phyloP scores from a whole-genome alignment of 371 early-diverging fungal species.

The Batrachochytrium dendrobatidis region DNA sequence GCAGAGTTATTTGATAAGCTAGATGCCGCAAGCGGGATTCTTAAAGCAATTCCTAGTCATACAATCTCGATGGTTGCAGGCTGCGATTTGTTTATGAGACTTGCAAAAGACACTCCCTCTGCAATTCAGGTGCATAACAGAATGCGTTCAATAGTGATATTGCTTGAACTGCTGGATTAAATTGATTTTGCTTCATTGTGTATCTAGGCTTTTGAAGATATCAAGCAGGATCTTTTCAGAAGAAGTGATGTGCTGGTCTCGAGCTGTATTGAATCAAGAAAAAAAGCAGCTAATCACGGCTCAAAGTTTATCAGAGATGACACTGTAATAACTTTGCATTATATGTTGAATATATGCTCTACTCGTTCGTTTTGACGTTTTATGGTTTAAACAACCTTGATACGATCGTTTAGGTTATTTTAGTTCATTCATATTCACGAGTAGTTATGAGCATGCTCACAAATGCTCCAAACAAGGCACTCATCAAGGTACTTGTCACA shows the following conservation, averaged over 20 bases:
- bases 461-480: constrained; percentile 64
- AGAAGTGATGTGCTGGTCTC: constrained; percentile 66
- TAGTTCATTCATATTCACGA: constrained; percentile 93
- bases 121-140: no score
- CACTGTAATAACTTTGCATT: constrained; percentile 28
- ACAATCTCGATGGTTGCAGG: constrained; percentile 76
- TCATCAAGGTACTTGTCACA: constrained; percentile 58
- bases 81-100: constrained; percentile 79
- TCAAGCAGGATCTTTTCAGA: constrained; percentile 64
- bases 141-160: constrained; percentile 61
- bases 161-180: constrained; percentile 34
- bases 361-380: neutral
- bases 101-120: constrained; percentile 66
- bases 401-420: constrained; percentile 47
- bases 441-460: constrained; percentile 81
- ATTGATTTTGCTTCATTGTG: neutral
- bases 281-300: constrained; percentile 75
- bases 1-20: constrained; percentile 79
- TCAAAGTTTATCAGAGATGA: constrained; percentile 84
- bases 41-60: constrained; percentile 52
- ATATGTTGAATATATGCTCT: neutral
- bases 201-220: constrained; percentile 64
- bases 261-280: constrained; percentile 61
- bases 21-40: constrained; percentile 54
- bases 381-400: neutral